Evolutionary conservation across 768 basidiomycete genomes (phyloP), one percentile per base, ranked within the genome.

Genomic region (Tulasnella sp.): DNA sequence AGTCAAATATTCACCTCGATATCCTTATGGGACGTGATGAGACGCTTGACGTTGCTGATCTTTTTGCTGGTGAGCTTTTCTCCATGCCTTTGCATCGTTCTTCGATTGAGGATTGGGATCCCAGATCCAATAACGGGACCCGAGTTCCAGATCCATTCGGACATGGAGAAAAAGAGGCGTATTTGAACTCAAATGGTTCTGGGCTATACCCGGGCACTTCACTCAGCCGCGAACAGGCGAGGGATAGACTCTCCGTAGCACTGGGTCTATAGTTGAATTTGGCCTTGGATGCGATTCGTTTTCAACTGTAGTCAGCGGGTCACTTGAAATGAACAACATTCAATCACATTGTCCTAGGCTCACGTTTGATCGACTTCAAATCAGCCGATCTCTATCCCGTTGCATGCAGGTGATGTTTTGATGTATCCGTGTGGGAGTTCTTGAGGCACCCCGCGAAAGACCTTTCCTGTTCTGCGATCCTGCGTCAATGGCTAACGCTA

Each of bases 21-120:
- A 93, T 99, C 81, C 85, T 99, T 78, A 93, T 93, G 90, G 97
- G 97, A 70, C 90, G 92, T 51, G 97, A 99, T 82, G 94, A 98
- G 84, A 87, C 85, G 32, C 87, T 99, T 76, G 91, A 92, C 37
- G 88, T 91, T 5, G 85, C 85, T 2, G 97, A 99, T 82, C 87
- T 97, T 81, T 93, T 98, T 86, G 86, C 88, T 51, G 91, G 95
- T 91, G 81, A 69, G 89, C 84, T 29, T 40, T 16, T 18, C 42
- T 23, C 29, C 42, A 23, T 61, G 32, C 23, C 75, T 32, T 70
- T 46, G 23, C 37, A 51, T 10, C n/a, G 77, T 48, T 16, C 29
- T 72, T 48, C n/a, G 55, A 70, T 15, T 37, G 23, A 79, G 6
- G 74, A 80, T 44, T 80, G 88, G 86, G 88, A 70, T n/a, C 51